Conservation (phyloP, 1,139 yeast genomes). For the Zygosaccharomyces pseudobailii region DNA sequence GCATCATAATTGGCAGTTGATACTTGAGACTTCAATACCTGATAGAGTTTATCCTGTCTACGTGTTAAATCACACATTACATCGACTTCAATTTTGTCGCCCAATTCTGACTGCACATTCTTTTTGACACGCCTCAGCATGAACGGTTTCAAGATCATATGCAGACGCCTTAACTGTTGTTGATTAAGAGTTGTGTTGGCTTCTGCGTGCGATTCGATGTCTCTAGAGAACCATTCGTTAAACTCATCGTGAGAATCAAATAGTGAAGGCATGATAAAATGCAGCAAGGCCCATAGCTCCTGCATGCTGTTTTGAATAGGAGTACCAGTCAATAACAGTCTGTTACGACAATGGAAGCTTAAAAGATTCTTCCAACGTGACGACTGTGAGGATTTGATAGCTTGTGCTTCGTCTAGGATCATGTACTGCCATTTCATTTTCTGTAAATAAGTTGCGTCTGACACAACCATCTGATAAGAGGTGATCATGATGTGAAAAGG, state of each 20-base stretch:
- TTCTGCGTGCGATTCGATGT: constrained; percentile 95
- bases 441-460: constrained; percentile 92
- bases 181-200: constrained; percentile 89
- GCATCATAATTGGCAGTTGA: constrained; percentile 68
- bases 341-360: constrained; percentile 87
- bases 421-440: constrained; percentile 98
- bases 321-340: constrained; percentile 90
- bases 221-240: constrained; percentile 98
- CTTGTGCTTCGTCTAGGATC: constrained; percentile 98
- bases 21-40: constrained; percentile 83
- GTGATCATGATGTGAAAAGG: constrained; percentile 97
- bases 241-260: constrained; percentile 98
- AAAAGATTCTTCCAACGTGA: constrained; percentile 93
- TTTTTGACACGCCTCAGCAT: constrained; percentile 97
- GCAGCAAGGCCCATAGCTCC: constrained; percentile 95
- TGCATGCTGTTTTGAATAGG: constrained; percentile 99
- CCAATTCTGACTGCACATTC: constrained; percentile 94
- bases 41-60: constrained; percentile 82
- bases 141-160: constrained; percentile 93
- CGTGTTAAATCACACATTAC: constrained; percentile 87
- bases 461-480: constrained; percentile 91
- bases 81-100: constrained; percentile 94
- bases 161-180: constrained; percentile 86
- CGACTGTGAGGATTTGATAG: constrained; percentile 89
- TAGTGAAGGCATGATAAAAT: constrained; percentile 96